Evolutionary conservation across 805 yeast genomes (phyloP).

Genomic region (Starmerella scarabaei): DNA sequence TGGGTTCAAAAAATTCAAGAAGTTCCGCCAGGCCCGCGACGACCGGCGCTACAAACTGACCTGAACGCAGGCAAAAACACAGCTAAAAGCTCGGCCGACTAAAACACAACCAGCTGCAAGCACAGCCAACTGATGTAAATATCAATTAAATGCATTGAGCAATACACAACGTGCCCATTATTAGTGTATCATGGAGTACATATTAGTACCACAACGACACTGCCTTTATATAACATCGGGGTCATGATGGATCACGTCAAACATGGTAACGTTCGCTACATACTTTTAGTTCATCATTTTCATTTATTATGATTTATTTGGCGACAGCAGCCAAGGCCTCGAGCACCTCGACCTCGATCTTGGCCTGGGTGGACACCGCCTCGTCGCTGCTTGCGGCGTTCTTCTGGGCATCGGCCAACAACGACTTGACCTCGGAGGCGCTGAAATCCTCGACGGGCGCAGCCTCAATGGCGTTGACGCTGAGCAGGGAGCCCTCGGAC

Average conservation of each 20-base stretch:
- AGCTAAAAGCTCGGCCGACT: too few relatives aligned
- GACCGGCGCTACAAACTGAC: conserved; percentile 11
- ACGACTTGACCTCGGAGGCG: conserved; percentile 56
- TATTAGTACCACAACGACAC: too few relatives aligned
- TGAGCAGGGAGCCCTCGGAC: conserved; percentile 82
- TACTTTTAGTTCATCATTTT: not conserved
- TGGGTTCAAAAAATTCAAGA: conserved; percentile 5
- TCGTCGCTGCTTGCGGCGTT: conserved; percentile 71
- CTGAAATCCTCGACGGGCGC: conserved; percentile 82
- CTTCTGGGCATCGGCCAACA: conserved; percentile 89
- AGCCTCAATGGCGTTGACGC: conserved; percentile 91
- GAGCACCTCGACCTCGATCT: conserved; percentile 87
- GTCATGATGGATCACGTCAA: too few relatives aligned
- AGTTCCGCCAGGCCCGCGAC: conserved; percentile 6
- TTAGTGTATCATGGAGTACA: too few relatives aligned
- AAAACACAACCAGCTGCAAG: too few relatives aligned
- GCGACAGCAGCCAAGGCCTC: conserved; percentile 83
- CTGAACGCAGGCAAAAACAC: not conserved
- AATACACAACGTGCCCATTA: too few relatives aligned
- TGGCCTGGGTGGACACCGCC: conserved; percentile 83
- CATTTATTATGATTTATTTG: conserved; percentile 32
- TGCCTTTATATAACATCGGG: too few relatives aligned
- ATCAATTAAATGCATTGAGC: too few relatives aligned
- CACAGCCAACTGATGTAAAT: too few relatives aligned
- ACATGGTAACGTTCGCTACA: not conserved